Evolutionary conservation across 192 early-diverging fungal genomes (phyloP).

Genomic region (Coemansia sp.): DNA sequence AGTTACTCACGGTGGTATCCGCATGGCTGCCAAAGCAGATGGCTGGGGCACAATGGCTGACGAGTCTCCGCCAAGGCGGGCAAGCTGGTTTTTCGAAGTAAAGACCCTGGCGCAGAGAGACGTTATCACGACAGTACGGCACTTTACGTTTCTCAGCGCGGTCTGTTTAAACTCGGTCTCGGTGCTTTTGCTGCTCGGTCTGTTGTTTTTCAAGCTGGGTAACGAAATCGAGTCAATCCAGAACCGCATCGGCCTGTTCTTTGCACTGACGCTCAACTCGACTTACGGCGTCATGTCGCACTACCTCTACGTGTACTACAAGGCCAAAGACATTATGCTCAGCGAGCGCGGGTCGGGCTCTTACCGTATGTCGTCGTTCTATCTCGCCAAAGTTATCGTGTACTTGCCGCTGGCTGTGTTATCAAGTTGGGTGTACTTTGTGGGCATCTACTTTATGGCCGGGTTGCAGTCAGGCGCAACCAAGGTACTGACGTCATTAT

Average conservation of each 20-base stretch:
- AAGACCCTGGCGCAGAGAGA: conserved; percentile 44
- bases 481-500: conserved; percentile 35
- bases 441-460: conserved; percentile 55
- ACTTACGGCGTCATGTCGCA: conserved; percentile 63
- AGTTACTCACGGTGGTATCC: conserved; percentile 13
- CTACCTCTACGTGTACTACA: conserved; percentile 52
- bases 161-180: conserved; percentile 53
- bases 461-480: conserved; percentile 32
- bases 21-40: not conserved
- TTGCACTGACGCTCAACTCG: conserved; percentile 56
- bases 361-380: conserved; percentile 64
- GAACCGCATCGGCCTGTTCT: conserved; percentile 54
- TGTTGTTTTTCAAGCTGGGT: conserved; percentile 56
- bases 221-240: conserved; percentile 53
- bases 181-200: conserved; percentile 54
- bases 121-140: conserved; percentile 42
- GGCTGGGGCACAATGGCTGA: conserved; percentile 25
- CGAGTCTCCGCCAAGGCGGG: conserved; percentile 26
- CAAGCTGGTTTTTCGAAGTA: conserved; percentile 42
- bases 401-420: conserved; percentile 50
- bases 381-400: conserved; percentile 61
- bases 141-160: conserved; percentile 45
- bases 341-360: conserved; percentile 66
- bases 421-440: conserved; percentile 49
- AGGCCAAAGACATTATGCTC: conserved; percentile 58